Base-by-base conservation (phyloP, 129 eudicot genomes). In the Pulicaria dysenterica region DNA sequence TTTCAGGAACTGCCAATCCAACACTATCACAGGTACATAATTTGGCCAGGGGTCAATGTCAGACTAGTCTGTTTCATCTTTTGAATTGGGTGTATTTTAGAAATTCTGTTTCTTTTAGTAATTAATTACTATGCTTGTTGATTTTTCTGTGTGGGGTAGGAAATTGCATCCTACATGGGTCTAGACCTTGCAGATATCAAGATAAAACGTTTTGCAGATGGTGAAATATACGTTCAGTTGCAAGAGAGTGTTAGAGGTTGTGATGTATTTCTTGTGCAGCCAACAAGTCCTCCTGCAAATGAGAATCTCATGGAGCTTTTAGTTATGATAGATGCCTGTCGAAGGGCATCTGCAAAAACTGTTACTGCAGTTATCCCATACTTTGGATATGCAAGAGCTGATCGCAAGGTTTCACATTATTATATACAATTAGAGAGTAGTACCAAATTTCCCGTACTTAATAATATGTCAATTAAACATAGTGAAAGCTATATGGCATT, bases 191-290 rank as follows among this genome's bases (percentile, higher is more conserved):
- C 97, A 62, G 92, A 90, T 76, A 83, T 94, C 17, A 88, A 83
- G 75, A 94, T 94, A 63, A 94, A 90, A 64, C 89, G 97, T 11
- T 94, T 94, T 86, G 97, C 99, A 15, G 99, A 94, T 83, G 99
- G 99, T n/a, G 99, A 94, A 85, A 86, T 94, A 15, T 94, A 94
- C 56, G 97, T 94, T 72, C 96, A 94, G 81, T 77, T 94, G 84
- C 86, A 82, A 74, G 99, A 94, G 86, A 94, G 99, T 83, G 99
- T 94, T 72, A 77, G 99, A 81, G 99, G 97, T 45, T 94, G 99
- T 73, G 99, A 94, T 76, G 97, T 94, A 53, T 94, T 83, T 82
- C 90, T 94, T 55, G 91, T 94, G 53, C 99, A 94, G 75, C 96
- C 99, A 54, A 94, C 99, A 24, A 82, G 93, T 37, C 97, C 99